These are phyloP conservation scores for Neonectria sp. DNA, from an alignment of 2,329 filamentous ascomycete genomes.

Conservation along the genomic window DNA sequence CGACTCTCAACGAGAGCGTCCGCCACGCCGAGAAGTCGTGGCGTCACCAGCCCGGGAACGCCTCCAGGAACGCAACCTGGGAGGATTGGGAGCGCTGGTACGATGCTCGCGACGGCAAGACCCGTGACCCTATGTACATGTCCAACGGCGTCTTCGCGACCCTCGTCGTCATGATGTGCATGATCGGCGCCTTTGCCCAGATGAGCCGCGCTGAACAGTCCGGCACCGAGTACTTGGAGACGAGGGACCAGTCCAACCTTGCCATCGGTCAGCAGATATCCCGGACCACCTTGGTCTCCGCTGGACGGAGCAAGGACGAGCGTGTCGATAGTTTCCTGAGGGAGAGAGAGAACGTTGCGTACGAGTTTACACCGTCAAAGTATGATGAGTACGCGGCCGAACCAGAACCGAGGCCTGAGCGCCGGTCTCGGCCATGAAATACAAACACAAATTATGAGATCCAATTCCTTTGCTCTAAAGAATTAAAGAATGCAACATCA, in stretches of 20 bases:
- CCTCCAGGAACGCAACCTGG: slow-evolving; percentile 89
- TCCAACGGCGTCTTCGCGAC: slow-evolving; percentile 83
- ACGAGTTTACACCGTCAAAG: slow-evolving; percentile 50
- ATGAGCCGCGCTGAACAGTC: slow-evolving; percentile 77
- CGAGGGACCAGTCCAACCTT: slow-evolving; percentile 75
- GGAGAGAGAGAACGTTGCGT: slow-evolving; percentile 71
- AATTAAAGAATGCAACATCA: neutral
- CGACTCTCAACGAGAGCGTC: slow-evolving; percentile 60
- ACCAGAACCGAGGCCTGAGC: slow-evolving; percentile 15
- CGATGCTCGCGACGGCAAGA: slow-evolving; percentile 63
- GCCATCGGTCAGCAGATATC: slow-evolving; percentile 74
- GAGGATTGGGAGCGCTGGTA: slow-evolving; percentile 96
- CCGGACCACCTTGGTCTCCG: slow-evolving; percentile 67
- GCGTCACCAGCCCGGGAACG: slow-evolving; percentile 63
- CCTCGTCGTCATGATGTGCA: slow-evolving; percentile 78
- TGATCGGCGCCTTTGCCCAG: slow-evolving; percentile 81
- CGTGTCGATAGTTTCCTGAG: slow-evolving; percentile 85
- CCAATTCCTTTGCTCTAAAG: neutral
- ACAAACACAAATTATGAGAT: slow-evolving; percentile 4
- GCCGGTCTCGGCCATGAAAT: slow-evolving; percentile 6
- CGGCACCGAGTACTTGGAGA: slow-evolving; percentile 74
- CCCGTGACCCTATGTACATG: slow-evolving; percentile 73
- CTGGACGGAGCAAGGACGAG: slow-evolving; percentile 70
- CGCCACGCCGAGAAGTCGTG: slow-evolving; percentile 63
- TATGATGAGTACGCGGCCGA: slow-evolving; percentile 45